These are phyloP conservation scores for Colletotrichum liriopes DNA, from an alignment of 2,329 filamentous ascomycete genomes.

Conservation along the genomic window DNA sequence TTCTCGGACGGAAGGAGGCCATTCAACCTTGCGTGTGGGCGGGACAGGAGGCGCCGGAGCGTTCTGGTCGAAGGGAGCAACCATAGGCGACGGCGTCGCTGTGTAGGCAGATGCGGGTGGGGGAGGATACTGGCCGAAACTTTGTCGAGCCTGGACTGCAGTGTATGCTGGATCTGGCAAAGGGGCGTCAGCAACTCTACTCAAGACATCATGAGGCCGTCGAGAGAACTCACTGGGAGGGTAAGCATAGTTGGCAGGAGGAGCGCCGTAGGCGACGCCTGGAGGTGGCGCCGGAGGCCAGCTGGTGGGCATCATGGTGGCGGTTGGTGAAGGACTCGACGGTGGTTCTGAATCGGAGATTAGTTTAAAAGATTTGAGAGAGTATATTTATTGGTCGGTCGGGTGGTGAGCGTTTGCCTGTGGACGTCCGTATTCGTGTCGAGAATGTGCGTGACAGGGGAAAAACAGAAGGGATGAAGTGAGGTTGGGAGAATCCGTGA, in stretches of 20 bases:
- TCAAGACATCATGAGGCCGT: conserved; percentile 6
- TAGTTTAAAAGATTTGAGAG: conserved; percentile 19
- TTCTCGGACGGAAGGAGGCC: conserved; percentile 84
- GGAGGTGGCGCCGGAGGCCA: conserved; percentile 54
- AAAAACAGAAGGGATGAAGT: conserved; percentile 4
- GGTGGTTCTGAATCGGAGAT: conserved; percentile 28
- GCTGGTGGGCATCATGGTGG: conserved; percentile 51
- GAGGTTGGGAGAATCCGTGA: conserved; percentile 32
- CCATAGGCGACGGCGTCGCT: conserved; percentile 46
- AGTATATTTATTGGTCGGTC: conserved; percentile 4
- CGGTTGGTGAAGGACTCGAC: neutral
- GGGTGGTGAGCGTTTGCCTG: neutral
- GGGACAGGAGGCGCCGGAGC: conserved; percentile 45
- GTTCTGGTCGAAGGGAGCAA: conserved; percentile 43
- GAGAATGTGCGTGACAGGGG: neutral
- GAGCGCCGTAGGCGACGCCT: conserved; percentile 56
- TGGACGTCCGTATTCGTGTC: neutral
- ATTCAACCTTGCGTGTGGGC: conserved; percentile 76
- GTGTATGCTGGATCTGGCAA: conserved; percentile 70
- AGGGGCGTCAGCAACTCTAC: conserved; percentile 25
- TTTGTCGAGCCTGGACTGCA: conserved; percentile 74
- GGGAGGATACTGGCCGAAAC: conserved; percentile 65
- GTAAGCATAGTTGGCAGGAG: conserved; percentile 56
- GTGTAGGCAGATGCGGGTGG: conserved; percentile 47
- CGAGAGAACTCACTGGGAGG: conserved; percentile 54